Percentiles rank a stretch among this genome's conserved stretches.
Conservation (phyloP, 192 early-diverging fungal species). For the Entomortierella parvispora region DNA sequence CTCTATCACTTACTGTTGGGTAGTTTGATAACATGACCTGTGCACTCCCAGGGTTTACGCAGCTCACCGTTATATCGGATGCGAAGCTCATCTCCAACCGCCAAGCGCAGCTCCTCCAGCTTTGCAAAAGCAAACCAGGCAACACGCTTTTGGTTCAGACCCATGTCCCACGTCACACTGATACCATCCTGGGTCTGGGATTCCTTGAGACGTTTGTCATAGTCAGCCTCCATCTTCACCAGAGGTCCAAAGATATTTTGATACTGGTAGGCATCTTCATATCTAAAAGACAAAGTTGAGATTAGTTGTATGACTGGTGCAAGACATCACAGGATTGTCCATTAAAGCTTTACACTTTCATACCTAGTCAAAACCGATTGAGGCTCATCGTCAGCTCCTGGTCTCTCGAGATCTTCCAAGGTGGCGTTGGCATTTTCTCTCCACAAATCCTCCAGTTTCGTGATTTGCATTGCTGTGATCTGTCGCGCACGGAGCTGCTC, state of each 20-base stretch:
- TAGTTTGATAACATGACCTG: constrained; percentile 94
- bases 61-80: constrained; percentile 90
- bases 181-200: constrained; percentile 96
- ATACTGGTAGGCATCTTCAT: constrained; percentile 98
- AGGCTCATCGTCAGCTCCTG: constrained; percentile 86
- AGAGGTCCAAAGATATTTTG: constrained; percentile 95
- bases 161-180: constrained; percentile 97
- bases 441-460: constrained; percentile 92
- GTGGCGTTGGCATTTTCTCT: constrained; percentile 77
- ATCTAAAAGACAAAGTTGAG: constrained; percentile 60
- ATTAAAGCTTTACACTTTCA: not conserved
- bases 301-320: not conserved
- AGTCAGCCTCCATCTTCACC: constrained; percentile 95
- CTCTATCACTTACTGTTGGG: constrained; percentile 85
- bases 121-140: constrained; percentile 96
- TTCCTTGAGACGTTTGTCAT: constrained; percentile 88
- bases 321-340: not conserved
- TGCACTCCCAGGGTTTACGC: constrained; percentile 85
- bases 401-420: constrained; percentile 83
- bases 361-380: constrained; percentile 83
- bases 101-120: constrained; percentile 92
- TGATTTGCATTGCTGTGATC: constrained; percentile 86
- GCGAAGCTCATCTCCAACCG: constrained; percentile 93
- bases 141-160: constrained; percentile 90
- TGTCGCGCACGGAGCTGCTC: constrained; percentile 87